Conservation (phyloP, 441 rosid genomes). For the Eruca vesicaria region DNA sequence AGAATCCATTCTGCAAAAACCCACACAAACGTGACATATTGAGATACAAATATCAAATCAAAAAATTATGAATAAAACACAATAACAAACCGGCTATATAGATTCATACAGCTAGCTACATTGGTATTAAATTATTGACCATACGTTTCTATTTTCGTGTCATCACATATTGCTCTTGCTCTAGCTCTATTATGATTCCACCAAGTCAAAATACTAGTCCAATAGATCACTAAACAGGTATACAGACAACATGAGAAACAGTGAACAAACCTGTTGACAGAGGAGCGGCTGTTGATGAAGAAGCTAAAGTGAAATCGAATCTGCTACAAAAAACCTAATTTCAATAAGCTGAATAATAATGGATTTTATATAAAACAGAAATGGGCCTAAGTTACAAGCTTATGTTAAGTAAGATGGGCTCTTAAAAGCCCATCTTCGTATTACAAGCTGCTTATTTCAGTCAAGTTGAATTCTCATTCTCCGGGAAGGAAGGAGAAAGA, state of each 20-base stretch:
- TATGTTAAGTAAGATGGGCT: no score
- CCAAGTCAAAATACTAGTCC: background rate
- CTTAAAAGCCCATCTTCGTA: no score
- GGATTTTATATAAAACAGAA: no score
- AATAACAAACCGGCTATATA: background rate
- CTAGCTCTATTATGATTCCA: background rate
- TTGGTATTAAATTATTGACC: background rate
- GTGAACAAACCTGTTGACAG: slow-evolving; percentile 22
- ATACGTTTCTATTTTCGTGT: no score
- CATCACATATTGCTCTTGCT: background rate
- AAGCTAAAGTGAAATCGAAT: no score
- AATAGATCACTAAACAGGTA: background rate
- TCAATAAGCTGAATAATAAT: no score
- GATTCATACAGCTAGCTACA: background rate
- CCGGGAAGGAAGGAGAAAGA: slow-evolving; percentile 18
- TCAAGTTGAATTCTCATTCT: background rate
- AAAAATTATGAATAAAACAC: background rate
- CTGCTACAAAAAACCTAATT: no score
- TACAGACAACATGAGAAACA: background rate
- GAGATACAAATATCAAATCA: background rate
- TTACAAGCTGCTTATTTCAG: no score
- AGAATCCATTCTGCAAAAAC: slow-evolving; percentile 60
- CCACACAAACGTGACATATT: background rate
- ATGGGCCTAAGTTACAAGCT: no score
- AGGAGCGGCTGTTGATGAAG: background rate